Base-by-base conservation (phyloP, 2,329 filamentous ascomycete species). In the Arthrobotrys pseudoclavata region DNA sequence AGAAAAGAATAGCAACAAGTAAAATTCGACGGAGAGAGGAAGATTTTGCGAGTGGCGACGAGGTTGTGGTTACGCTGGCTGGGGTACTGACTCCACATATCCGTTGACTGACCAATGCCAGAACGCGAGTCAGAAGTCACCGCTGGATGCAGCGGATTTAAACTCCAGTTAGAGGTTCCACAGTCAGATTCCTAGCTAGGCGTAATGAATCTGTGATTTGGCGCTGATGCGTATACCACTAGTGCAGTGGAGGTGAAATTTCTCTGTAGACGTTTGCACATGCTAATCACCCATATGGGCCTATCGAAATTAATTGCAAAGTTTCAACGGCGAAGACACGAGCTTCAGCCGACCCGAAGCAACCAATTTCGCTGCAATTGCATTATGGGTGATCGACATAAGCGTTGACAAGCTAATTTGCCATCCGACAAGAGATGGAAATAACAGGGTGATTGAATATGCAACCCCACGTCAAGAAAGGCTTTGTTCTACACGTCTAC, bases 371-470 rank as follows among this genome's bases (percentile, higher is more conserved):
- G 31, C 9, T 40, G 29, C 31, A 40, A 24, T 57, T 57, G 29
- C 31, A 40, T 40, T 57, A 57, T 57, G 15, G 26, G 12, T 37
- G 53, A 57, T 40, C 53, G 53, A 40, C 53, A 9, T 22, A 29
- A 40, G 31, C 31, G 31, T 57, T 57, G 55, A 42, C 55, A 60
- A 60, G 31, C 34, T n/a, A 42, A 60, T 60, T 9, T 60, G 34
- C 31, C 20, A 34, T 42, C 20, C 34, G 34, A 26, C 50, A 29
- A 64, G 22, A 48, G 18, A 40, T 50, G 60, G 69, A 66, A 57
- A 66, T 64, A 55, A 42, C 37, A 72, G 61, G 69, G 47, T 60
- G 60, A 72, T 42, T n/a, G 7, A 42, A n/a, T 45, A n/a, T 20
- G 52, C 22, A 57, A 29, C 48, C 60, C 40, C 60, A 72, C 60